Evolutionary conservation across 139 green algal genomes (phyloP).

Genomic region (Monoraphidium neglectum): DNA sequence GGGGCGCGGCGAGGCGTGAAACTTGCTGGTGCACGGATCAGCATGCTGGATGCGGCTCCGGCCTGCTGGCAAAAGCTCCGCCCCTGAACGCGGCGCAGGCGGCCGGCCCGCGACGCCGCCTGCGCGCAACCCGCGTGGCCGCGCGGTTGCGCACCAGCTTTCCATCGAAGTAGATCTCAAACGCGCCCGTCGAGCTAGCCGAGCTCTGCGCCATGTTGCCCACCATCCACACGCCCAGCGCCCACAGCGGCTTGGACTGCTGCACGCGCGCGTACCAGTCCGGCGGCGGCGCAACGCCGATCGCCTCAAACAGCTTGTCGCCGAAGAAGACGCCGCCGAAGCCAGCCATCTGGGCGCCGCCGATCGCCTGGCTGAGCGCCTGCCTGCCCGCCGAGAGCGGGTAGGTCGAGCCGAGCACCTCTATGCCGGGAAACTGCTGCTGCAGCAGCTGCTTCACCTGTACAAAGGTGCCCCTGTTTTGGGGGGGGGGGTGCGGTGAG

Average conservation of each 20-base stretch:
- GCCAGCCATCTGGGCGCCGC: conserved; percentile 39
- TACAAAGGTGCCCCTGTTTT: conserved; percentile 61
- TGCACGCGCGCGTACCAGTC: conserved; percentile 22
- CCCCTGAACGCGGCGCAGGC: too few species aligned
- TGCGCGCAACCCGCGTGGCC: too few species aligned
- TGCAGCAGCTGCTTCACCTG: conserved; percentile 62
- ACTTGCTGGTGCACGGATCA: too few species aligned
- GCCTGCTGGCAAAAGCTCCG: too few species aligned
- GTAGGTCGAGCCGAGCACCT: conserved; percentile 54
- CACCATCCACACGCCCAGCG: conserved; percentile 55
- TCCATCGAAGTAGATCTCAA: conserved; percentile 71
- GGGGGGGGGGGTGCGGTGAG: not conserved
- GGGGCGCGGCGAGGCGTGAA: too few species aligned
- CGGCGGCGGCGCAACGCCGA: not conserved
- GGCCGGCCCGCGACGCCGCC: too few species aligned
- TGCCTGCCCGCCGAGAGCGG: conserved; percentile 41
- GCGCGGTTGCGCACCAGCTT: conserved; percentile 44
- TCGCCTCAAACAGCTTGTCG: conserved; percentile 38
- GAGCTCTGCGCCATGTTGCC: conserved; percentile 65
- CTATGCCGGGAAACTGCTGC: conserved; percentile 50
- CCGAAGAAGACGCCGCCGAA: conserved; percentile 47
- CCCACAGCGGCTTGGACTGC: conserved; percentile 31
- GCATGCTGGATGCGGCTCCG: too few species aligned
- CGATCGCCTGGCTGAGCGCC: conserved; percentile 32
- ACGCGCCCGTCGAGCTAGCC: conserved; percentile 66